phyloP scores from a whole-genome alignment of 1,139 yeast species.

The Blastobotrys malaysiensis region DNA sequence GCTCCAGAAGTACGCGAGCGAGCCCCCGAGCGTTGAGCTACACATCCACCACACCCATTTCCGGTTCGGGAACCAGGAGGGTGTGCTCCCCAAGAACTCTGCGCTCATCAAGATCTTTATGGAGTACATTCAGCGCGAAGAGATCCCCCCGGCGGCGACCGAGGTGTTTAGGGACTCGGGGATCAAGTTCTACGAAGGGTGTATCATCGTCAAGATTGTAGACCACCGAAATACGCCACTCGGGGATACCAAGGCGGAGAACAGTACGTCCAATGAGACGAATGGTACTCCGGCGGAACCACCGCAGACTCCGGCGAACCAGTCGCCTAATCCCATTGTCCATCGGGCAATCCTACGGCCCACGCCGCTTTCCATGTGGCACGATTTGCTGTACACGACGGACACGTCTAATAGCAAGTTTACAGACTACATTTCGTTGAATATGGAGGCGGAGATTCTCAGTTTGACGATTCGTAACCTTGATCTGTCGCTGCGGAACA shows the following conservation, averaged over 20 bases:
- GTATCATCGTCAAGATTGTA: slow-evolving; percentile 72
- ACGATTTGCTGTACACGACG: slow-evolving; percentile 78
- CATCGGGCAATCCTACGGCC: slow-evolving; percentile 76
- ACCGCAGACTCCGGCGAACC: background rate
- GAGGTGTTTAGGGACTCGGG: slow-evolving; percentile 86
- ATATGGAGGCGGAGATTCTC: slow-evolving; percentile 79
- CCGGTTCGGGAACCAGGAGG: slow-evolving; percentile 71
- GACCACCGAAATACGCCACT: slow-evolving; percentile 53
- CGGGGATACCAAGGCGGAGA: slow-evolving; percentile 9
- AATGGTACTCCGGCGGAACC: too few relatives aligned
- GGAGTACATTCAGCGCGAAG: slow-evolving; percentile 70
- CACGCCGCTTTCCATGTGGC: slow-evolving; percentile 73
- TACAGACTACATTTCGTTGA: slow-evolving; percentile 69
- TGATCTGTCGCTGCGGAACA: slow-evolving; percentile 59
- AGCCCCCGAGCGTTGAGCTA: slow-evolving; percentile 77
- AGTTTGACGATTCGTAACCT: slow-evolving; percentile 72
- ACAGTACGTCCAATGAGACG: slow-evolving; percentile 3
- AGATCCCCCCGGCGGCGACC: slow-evolving; percentile 83
- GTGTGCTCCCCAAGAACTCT: slow-evolving; percentile 72
- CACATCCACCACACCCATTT: slow-evolving; percentile 90
- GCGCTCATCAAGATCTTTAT: slow-evolving; percentile 71
- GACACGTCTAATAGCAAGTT: slow-evolving; percentile 64
- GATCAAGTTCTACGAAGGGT: slow-evolving; percentile 80
- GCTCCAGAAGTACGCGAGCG: slow-evolving; percentile 69
- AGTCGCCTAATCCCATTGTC: slow-evolving; percentile 37